Percentiles rank a stretch among this genome's conserved stretches.
phyloP scores from a whole-genome alignment of 129 eudicot genomes.

The Silybum marianum region DNA sequence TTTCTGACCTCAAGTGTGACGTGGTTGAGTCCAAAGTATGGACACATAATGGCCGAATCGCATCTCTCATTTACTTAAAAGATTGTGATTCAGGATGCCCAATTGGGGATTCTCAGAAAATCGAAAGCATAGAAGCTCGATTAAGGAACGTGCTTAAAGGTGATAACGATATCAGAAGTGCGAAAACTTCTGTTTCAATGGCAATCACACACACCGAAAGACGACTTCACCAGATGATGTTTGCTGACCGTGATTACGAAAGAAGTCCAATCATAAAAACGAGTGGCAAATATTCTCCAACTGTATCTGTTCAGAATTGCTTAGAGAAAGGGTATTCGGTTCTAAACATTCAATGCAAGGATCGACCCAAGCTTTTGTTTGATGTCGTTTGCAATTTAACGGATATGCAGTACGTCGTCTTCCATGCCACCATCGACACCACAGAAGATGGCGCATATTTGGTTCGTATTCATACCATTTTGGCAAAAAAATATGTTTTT shows the following conservation, averaged over 20 bases:
- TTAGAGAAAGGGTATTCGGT: slow-evolving; percentile 76
- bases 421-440: slow-evolving; percentile 77
- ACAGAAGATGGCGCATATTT: slow-evolving; percentile 54
- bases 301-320: slow-evolving; percentile 68
- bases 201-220: slow-evolving; percentile 82
- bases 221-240: slow-evolving; percentile 94
- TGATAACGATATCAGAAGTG: slow-evolving; percentile 81
- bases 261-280: slow-evolving; percentile 41
- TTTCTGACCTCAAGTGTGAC: slow-evolving; percentile 61
- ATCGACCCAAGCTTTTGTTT: slow-evolving; percentile 79
- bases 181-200: slow-evolving; percentile 64
- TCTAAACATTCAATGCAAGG: slow-evolving; percentile 70
- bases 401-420: slow-evolving; percentile 78
- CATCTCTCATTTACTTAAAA: slow-evolving; percentile 72
- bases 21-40: slow-evolving; percentile 86
- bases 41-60: slow-evolving; percentile 90
- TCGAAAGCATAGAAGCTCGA: slow-evolving; percentile 51
- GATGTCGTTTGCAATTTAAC: slow-evolving; percentile 85
- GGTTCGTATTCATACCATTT: slow-evolving; percentile 43
- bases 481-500: background rate
- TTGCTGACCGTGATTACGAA: slow-evolving; percentile 81
- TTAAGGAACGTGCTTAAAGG: slow-evolving; percentile 80
- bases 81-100: slow-evolving; percentile 69
- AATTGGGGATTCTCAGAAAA: slow-evolving; percentile 58
- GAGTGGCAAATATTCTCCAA: slow-evolving; percentile 43